Percentiles rank a stretch among this genome's conserved stretches.
Conservation (phyloP, 1,284 basidiomycete genomes). For the Peniophora sp. region DNA sequence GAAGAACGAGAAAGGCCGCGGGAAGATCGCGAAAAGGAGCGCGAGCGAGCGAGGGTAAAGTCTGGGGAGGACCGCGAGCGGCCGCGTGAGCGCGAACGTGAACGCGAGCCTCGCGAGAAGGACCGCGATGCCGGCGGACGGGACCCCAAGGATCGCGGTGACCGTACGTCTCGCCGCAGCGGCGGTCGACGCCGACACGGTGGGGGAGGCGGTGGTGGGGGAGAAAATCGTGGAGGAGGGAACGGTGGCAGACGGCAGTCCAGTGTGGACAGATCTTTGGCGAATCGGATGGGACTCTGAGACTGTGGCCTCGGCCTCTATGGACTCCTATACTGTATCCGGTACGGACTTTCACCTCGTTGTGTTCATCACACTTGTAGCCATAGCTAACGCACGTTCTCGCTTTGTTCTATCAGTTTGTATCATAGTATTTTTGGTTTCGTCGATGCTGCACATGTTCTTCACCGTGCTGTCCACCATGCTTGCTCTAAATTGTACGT, state of each 20-base stretch:
- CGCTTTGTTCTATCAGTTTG: constrained; percentile 19
- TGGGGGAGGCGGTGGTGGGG: constrained; percentile 25
- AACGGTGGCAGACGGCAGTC: constrained; percentile 20
- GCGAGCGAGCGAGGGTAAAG: no score
- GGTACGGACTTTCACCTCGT: constrained; percentile 29
- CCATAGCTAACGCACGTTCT: constrained; percentile 22
- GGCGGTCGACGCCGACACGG: constrained; percentile 14
- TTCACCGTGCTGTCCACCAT: no score
- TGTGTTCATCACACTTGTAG: constrained; percentile 11
- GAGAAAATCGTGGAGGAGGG: constrained; percentile 24
- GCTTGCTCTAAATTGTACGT: no score
- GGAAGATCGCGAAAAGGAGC: constrained; percentile 25
- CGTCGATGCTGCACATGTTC: no score
- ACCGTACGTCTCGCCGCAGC: no score
- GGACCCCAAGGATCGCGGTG: no score
- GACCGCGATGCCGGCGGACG: no score
- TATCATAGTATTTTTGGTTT: constrained; percentile 19
- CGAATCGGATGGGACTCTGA: constrained; percentile 69
- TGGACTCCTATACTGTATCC: constrained; percentile 31
- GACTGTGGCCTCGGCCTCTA: constrained; percentile 6
- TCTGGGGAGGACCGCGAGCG: no score
- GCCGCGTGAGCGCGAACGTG: no score
- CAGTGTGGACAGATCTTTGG: constrained; percentile 57
- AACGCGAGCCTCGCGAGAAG: no score
- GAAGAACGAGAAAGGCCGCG: constrained; percentile 28